Base-by-base conservation (phyloP, 1,284 basidiomycete genomes). In the Ganoderma sp. region DNA sequence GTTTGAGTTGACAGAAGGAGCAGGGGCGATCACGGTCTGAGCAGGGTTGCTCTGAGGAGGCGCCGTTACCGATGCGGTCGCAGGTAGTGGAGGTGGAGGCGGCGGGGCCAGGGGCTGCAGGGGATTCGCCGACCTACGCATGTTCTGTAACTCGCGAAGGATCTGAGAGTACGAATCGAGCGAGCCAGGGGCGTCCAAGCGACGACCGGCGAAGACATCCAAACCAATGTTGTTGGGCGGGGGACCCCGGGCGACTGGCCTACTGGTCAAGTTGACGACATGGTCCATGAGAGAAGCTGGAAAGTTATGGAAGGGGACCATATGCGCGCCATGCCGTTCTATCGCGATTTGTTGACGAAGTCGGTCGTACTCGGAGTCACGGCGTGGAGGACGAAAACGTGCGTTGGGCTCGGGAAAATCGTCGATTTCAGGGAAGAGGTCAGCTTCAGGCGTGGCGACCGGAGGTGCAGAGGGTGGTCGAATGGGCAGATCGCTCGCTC, bases 381-480 rank as follows among this genome's bases (percentile, higher is more conserved):
- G 48, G 48, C 22, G 22, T 14, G 12, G 48, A 17, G 42, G 42
- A 43, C 42, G 42, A 17, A 17, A 17, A 14, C 15, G 42, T 15
- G 42, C 42, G 3, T 8, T 8, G 37, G 6, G 7, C 37, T 39
- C 37, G 37, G 37, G 37, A 10, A 39, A 39, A 39, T 39, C 37
- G 8, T 39, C 37, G 58, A 5, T 22, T 25, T 52, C 10, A 28
- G 22, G 48, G 48, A 52, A 25, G 5, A 15, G 59, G 1, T 59
- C 19, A 2, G 65, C 54, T n/a, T 19, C 66, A 1, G 61, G 50
- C 3, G 60, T 39, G 14, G 41, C 2, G 2, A 61, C 61, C 5
- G 64, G 56, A 19, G 69, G 69, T 19, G 61, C 66, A 9, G 64
- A 70, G 1, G 66, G 66, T 25, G 69, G 32, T 14, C 66, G 61